phyloP scores from a whole-genome alignment of 768 basidiomycete genomes.

The Pisolithus marmoratus region DNA sequence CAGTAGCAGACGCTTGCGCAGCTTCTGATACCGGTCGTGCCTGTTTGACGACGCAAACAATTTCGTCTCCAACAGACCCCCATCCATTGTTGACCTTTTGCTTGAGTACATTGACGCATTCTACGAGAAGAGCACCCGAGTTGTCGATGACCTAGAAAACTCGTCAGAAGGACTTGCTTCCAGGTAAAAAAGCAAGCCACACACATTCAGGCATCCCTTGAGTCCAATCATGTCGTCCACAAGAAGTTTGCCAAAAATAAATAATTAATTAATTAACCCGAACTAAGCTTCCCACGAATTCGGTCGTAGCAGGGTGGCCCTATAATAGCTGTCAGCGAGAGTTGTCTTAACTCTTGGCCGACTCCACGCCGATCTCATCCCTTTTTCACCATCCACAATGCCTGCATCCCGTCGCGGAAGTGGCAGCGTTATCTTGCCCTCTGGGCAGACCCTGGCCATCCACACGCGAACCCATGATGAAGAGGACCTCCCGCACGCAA shows the following conservation, averaged over 20 bases:
- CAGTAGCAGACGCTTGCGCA: slow-evolving; percentile 62
- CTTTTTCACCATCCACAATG: slow-evolving; percentile 34
- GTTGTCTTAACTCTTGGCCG: no score
- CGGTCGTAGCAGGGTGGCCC: neutral
- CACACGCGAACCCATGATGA: slow-evolving; percentile 87
- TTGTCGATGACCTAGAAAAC: slow-evolving; percentile 86
- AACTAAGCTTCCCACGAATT: slow-evolving; percentile 19
- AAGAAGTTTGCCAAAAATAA: neutral
- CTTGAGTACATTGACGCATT: slow-evolving; percentile 95
- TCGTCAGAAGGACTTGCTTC: slow-evolving; percentile 1
- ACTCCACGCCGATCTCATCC: slow-evolving; percentile 14
- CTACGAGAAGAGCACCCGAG: slow-evolving; percentile 88
- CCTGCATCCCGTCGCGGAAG: slow-evolving; percentile 73
- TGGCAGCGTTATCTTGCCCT: slow-evolving; percentile 64
- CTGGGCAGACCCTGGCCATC: slow-evolving; percentile 75
- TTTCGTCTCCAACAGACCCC: slow-evolving; percentile 91
- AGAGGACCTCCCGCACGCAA: slow-evolving; percentile 86
- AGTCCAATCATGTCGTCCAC: slow-evolving; percentile 80
- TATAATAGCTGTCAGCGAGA: no score
- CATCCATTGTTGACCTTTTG: slow-evolving; percentile 94
- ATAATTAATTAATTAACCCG: neutral
- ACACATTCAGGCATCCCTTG: slow-evolving; percentile 83
- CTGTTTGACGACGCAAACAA: slow-evolving; percentile 90
- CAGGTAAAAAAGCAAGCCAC: neutral
- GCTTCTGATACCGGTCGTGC: slow-evolving; percentile 77